A percentile compares a stretch with the other conserved stretches of the same genome.
These are phyloP conservation scores for Citeromyces nyonsensis DNA, from an alignment of 805 yeast species.

Conservation along the genomic window DNA sequence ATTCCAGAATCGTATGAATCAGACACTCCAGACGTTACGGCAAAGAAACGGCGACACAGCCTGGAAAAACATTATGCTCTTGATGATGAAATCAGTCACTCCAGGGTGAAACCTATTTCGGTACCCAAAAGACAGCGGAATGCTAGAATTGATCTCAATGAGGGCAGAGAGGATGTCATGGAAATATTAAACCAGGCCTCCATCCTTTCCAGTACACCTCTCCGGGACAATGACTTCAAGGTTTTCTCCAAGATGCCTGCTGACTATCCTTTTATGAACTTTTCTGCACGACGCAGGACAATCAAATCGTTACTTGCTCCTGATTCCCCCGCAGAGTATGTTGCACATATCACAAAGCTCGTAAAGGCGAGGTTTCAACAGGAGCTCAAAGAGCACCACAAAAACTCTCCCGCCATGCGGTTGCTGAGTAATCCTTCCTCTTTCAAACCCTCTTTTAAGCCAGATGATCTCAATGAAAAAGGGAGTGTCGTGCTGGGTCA, in stretches of 20 bases:
- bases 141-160: neutral
- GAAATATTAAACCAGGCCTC: neutral
- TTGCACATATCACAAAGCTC: slow-evolving; percentile 12
- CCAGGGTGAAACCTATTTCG: slow-evolving; percentile 13
- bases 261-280: slow-evolving; percentile 32
- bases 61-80: neutral
- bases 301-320: slow-evolving; percentile 13
- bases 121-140: slow-evolving; percentile 2
- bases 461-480: neutral
- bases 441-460: neutral
- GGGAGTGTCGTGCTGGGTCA: slow-evolving; percentile 45
- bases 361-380: slow-evolving; percentile 7
- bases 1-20: neutral
- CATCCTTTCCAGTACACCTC: slow-evolving; percentile 8
- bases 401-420: slow-evolving; percentile 2
- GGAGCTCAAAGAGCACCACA: neutral
- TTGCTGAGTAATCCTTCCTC: slow-evolving; percentile 1
- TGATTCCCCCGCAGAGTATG: slow-evolving; percentile 5
- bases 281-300: slow-evolving; percentile 29
- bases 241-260: slow-evolving; percentile 28
- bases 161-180: slow-evolving; percentile 5
- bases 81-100: slow-evolving; percentile 6
- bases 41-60: neutral
- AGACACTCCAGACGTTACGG: neutral
- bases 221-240: slow-evolving; percentile 21